Evolutionary conservation across 352 stramenopile genomes (phyloP).

Genomic region (Pilasporangium apinafurcum): DNA sequence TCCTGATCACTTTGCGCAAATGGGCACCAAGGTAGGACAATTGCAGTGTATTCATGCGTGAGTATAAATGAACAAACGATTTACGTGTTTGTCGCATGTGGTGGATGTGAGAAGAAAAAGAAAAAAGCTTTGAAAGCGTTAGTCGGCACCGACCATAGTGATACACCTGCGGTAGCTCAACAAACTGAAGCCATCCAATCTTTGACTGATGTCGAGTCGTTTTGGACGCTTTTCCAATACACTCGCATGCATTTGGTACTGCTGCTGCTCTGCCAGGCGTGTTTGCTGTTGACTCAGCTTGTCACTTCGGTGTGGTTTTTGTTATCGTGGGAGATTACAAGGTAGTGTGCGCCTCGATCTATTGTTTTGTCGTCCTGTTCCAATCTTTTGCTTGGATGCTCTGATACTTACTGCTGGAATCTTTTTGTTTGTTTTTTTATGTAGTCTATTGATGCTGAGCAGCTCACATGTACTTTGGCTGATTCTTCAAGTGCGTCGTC

Average conservation of each 20-base stretch:
- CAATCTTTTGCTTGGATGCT: not conserved
- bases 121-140: not conserved
- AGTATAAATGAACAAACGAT: too few species aligned
- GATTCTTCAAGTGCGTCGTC: constrained; percentile 24
- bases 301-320: constrained; percentile 13
- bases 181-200: not conserved
- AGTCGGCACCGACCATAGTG: not conserved
- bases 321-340: constrained; percentile 34
- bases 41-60: too few species aligned
- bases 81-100: too few species aligned
- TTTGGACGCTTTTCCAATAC: constrained; percentile 1
- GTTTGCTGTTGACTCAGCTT: constrained; percentile 23
- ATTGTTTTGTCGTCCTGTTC: not conserved
- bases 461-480: constrained; percentile 39
- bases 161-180: not conserved
- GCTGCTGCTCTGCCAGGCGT: constrained; percentile 17
- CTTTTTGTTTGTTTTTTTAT: not conserved
- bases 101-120: constrained; percentile 3
- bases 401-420: not conserved
- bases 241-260: constrained; percentile 20
- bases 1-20: not conserved
- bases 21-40: constrained; percentile 1
- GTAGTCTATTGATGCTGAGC: constrained; percentile 32
- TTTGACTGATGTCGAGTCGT: too few species aligned
- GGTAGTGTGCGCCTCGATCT: constrained; percentile 10